These are phyloP conservation scores for Aureobasidium sp. DNA, from an alignment of 2,329 filamentous ascomycete genomes.

Conservation along the genomic window DNA sequence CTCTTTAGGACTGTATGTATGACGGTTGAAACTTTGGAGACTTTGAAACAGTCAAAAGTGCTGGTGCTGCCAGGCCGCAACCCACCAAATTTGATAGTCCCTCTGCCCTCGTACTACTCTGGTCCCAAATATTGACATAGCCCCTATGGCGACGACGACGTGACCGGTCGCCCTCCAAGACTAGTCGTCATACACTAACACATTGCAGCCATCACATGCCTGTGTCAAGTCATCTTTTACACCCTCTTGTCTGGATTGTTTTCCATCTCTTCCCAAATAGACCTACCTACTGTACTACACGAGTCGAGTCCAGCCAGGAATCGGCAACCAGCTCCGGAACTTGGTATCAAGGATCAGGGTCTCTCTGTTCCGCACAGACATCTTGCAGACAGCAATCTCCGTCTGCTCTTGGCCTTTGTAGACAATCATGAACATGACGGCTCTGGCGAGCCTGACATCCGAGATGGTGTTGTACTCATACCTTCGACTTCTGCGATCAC, in stretches of 20 bases:
- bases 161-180: not conserved
- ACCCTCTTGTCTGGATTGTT: not conserved
- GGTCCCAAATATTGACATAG: not conserved
- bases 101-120: not conserved
- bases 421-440: not conserved
- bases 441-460: not conserved
- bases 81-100: not conserved
- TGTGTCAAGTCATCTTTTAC: not conserved
- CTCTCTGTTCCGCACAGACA: not conserved
- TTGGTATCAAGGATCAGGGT: not conserved
- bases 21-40: not conserved
- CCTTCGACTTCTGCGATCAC: not conserved
- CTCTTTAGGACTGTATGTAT: not conserved
- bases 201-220: not conserved
- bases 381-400: not conserved
- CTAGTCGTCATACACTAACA: not conserved
- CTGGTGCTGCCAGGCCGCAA: not conserved
- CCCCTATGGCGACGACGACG: not conserved
- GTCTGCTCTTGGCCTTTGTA: not conserved
- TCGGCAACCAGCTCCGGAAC: not conserved
- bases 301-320: not conserved
- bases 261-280: not conserved
- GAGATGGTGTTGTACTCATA: not conserved
- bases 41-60: conserved; percentile 4
- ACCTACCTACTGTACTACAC: not conserved